Evolutionary conservation across 805 yeast genomes (phyloP).

Genomic region (Yamadazyma paraphyllophila): DNA sequence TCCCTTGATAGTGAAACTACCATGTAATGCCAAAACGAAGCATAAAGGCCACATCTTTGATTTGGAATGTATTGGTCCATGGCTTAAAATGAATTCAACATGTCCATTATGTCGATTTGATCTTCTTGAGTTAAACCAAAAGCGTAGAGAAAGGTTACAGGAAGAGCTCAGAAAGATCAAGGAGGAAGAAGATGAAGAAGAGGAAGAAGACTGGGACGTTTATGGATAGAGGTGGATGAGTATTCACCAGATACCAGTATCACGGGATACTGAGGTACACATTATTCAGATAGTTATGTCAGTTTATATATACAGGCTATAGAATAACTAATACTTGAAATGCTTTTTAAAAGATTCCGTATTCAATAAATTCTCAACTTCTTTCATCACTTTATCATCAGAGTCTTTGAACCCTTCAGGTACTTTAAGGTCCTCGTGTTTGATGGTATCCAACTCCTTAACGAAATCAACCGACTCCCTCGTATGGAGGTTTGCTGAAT

Average conservation of each 20-base stretch:
- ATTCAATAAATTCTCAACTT: conserved; percentile 67
- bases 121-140: conserved; percentile 43
- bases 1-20: conserved; percentile 75
- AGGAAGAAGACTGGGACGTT: conserved; percentile 74
- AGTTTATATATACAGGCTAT: conserved; percentile 7
- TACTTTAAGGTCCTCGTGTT: conserved; percentile 27
- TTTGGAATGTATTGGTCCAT: conserved; percentile 85
- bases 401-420: conserved; percentile 33
- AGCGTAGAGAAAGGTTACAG: conserved; percentile 29
- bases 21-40: conserved; percentile 44
- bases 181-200: conserved; percentile 51
- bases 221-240: conserved; percentile 73
- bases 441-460: conserved; percentile 24
- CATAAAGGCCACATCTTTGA: conserved; percentile 65
- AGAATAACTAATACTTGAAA: conserved; percentile 18
- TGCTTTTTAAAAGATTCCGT: conserved; percentile 69
- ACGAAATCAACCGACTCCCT: conserved; percentile 30
- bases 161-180: conserved; percentile 34
- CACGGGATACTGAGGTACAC: too few relatives aligned
- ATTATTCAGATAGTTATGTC: background rate
- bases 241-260: too few relatives aligned
- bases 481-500: conserved; percentile 62
- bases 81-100: conserved; percentile 72
- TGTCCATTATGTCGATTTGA: conserved; percentile 88
- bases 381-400: conserved; percentile 54